Percentiles rank a stretch among this genome's conserved stretches.
Evolutionary conservation across 164 flowering plant genomes (phyloP).

Genomic region (Brasenia schreberi): DNA sequence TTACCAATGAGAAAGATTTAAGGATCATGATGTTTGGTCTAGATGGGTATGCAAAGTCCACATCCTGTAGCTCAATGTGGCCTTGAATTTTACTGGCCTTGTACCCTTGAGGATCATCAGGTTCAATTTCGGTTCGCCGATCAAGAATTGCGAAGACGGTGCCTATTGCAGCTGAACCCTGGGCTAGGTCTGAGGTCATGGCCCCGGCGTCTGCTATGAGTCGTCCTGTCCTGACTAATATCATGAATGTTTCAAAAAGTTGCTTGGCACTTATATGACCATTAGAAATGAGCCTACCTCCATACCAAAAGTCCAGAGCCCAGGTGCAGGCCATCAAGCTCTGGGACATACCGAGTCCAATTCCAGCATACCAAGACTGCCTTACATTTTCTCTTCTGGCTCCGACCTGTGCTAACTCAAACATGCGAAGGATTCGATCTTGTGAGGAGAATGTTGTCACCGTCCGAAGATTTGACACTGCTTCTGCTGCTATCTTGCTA

Average conservation of each 20-base stretch:
- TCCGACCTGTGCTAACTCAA: constrained; percentile 5
- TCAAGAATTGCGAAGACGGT: constrained; percentile 17
- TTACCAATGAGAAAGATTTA: constrained; percentile 9
- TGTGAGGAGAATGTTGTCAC: constrained; percentile 14
- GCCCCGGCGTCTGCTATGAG: constrained; percentile 21
- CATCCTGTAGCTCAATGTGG: constrained; percentile 15
- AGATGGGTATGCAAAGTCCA: constrained; percentile 16
- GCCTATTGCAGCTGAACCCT: constrained; percentile 12
- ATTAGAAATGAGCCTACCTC: constrained; percentile 12
- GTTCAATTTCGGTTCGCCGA: constrained; percentile 11
- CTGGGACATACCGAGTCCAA: constrained; percentile 12
- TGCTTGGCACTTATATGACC: constrained; percentile 4
- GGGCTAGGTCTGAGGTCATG: constrained; percentile 23
- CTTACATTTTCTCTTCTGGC: constrained; percentile 9
- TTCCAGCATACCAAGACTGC: constrained; percentile 19
- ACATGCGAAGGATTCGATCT: constrained; percentile 10
- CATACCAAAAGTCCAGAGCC: constrained; percentile 21
- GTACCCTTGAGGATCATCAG: constrained; percentile 13
- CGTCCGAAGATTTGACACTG: constrained; percentile 15
- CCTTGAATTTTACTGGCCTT: constrained; percentile 15
- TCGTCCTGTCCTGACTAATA: constrained; percentile 15
- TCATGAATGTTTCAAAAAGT: constrained; percentile 17
- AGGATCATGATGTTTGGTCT: constrained; percentile 16
- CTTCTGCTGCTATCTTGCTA: constrained; percentile 16
- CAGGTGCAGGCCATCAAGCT: constrained; percentile 8